These are phyloP conservation scores for Suillus discolor DNA, from an alignment of 768 basidiomycete genomes.

Conservation along the genomic window DNA sequence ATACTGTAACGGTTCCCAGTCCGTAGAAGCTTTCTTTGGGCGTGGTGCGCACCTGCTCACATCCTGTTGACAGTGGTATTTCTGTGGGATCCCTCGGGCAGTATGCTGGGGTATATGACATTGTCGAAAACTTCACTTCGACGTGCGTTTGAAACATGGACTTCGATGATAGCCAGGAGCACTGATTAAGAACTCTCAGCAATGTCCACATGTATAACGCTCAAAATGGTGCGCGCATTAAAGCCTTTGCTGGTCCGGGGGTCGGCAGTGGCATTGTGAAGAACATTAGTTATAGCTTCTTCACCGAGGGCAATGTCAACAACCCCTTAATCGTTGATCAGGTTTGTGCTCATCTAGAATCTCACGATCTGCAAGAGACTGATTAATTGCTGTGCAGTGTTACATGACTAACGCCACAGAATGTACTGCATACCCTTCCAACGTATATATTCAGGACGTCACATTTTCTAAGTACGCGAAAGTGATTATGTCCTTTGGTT, in stretches of 20 bases:
- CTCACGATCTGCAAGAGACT: neutral
- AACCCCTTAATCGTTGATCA: slow-evolving; percentile 44
- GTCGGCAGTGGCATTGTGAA: slow-evolving; percentile 37
- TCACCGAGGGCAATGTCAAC: slow-evolving; percentile 40
- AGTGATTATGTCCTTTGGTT: neutral
- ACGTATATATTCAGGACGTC: slow-evolving; percentile 42
- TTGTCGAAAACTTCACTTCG: slow-evolving; percentile 43
- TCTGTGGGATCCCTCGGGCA: slow-evolving; percentile 54
- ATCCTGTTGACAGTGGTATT: slow-evolving; percentile 41
- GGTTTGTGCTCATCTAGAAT: slow-evolving; percentile 20
- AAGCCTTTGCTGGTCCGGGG: slow-evolving; percentile 50
- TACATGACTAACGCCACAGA: slow-evolving; percentile 35
- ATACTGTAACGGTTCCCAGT: slow-evolving; percentile 63
- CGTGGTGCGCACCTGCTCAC: neutral
- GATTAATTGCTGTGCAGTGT: slow-evolving; percentile 28
- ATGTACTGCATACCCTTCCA: slow-evolving; percentile 42
- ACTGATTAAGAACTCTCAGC: slow-evolving; percentile 20
- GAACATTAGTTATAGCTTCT: slow-evolving; percentile 29
- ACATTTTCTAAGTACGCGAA: slow-evolving; percentile 34
- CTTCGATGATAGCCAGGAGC: neutral
- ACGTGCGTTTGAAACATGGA: neutral
- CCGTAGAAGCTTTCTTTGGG: neutral
- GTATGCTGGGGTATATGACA: slow-evolving; percentile 42
- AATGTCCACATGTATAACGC: slow-evolving; percentile 49
- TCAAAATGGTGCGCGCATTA: slow-evolving; percentile 54